A percentile compares a stretch with the other conserved stretches of the same genome.
phyloP scores from a whole-genome alignment of 2,329 filamentous ascomycete species.

The Ophiostoma tasmaniense region DNA sequence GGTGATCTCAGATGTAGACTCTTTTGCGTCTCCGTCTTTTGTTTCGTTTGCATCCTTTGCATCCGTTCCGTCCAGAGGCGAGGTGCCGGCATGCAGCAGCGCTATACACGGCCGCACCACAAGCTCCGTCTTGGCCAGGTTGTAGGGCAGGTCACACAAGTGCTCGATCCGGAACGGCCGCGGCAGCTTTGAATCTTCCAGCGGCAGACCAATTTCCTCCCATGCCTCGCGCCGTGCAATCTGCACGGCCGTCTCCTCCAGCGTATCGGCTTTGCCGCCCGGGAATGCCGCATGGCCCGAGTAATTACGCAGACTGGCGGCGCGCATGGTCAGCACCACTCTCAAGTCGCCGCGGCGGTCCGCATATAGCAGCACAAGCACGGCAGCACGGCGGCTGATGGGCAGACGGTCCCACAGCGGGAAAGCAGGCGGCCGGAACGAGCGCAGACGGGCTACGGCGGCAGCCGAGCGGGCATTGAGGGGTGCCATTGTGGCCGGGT shows the following conservation, averaged over 20 bases:
- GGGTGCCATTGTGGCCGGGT: constrained; percentile 48
- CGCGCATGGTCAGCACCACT: constrained; percentile 61
- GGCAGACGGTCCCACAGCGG: constrained; percentile 55
- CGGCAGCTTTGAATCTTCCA: constrained; percentile 59
- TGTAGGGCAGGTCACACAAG: constrained; percentile 73
- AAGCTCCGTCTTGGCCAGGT: constrained; percentile 63
- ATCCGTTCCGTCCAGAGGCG: background rate
- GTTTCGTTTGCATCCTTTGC: background rate
- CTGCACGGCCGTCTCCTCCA: constrained; percentile 59
- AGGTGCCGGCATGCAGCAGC: constrained; percentile 50
- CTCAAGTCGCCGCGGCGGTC: constrained; percentile 71
- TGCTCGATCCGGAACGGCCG: constrained; percentile 77
- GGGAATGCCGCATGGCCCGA: constrained; percentile 85
- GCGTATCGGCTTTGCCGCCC: constrained; percentile 60
- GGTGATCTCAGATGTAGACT: constrained; percentile 25
- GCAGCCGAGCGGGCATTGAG: constrained; percentile 47
- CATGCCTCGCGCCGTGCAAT: constrained; percentile 83
- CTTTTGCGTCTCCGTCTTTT: background rate
- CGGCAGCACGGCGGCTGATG: constrained; percentile 66
- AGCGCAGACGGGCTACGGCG: constrained; percentile 51
- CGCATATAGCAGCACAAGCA: constrained; percentile 80
- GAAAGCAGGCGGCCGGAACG: constrained; percentile 53
- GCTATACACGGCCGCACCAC: constrained; percentile 70
- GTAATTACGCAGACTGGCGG: constrained; percentile 54
- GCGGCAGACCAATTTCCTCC: constrained; percentile 86